These are phyloP conservation scores for Colletotrichum filicis DNA, from an alignment of 2,329 filamentous ascomycete species.

Conservation along the genomic window DNA sequence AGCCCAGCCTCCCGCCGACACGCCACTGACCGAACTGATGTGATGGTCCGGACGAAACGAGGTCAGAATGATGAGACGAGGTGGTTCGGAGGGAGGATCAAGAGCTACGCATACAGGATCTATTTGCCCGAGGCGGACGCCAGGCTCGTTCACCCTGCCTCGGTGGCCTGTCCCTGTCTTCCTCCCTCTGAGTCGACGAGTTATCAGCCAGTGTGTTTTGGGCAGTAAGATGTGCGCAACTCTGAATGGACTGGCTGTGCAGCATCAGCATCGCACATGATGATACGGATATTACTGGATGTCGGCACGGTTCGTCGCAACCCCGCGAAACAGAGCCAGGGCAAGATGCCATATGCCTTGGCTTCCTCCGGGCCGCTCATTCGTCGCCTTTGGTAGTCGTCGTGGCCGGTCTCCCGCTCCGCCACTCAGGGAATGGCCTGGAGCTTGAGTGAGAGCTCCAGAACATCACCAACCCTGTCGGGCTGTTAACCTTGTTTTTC, in stretches of 20 bases:
- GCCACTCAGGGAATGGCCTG: slow-evolving; percentile 15
- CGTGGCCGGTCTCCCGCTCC: slow-evolving; percentile 14
- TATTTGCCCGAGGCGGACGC: slow-evolving; percentile 9
- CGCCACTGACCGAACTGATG: slow-evolving; percentile 5
- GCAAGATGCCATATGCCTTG: slow-evolving; percentile 25
- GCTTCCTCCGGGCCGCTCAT: slow-evolving; percentile 15
- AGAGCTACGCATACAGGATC: not conserved
- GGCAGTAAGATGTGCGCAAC: slow-evolving; percentile 8
- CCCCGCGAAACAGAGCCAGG: slow-evolving; percentile 26
- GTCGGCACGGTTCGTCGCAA: slow-evolving; percentile 17
- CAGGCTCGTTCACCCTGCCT: slow-evolving; percentile 4
- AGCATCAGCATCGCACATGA: not conserved
- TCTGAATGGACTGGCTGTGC: slow-evolving; percentile 5
- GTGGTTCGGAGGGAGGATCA: slow-evolving; percentile 18
- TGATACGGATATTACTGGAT: slow-evolving; percentile 7
- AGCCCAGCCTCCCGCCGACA: slow-evolving; percentile 17
- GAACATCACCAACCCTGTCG: not conserved
- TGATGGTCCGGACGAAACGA: slow-evolving; percentile 17
- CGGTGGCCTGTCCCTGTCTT: slow-evolving; percentile 9
- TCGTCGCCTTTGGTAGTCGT: slow-evolving; percentile 15
- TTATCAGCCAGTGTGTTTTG: not conserved
- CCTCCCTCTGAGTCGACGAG: not conserved
- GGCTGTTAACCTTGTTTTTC: slow-evolving; percentile 16
- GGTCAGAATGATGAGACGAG: slow-evolving; percentile 24
- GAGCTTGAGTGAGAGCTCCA: not conserved